Evolutionary conservation across 2,329 filamentous ascomycete genomes (phyloP), one percentile per base, ranked within the genome.

Genomic region (Cladosporium sp.): DNA sequence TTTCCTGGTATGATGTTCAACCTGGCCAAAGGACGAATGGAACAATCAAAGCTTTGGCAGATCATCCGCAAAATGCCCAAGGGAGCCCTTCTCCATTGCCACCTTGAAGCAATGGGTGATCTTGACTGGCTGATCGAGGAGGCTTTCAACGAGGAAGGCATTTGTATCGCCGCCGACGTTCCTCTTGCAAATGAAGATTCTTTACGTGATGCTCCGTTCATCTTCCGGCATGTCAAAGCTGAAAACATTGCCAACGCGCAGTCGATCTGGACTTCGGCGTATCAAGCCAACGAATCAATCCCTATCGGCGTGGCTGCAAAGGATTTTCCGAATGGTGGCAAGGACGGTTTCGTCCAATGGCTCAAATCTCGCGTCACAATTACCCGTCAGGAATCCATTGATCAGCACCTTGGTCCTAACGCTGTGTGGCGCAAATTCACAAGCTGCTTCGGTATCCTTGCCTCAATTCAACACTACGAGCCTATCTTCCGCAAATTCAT

Each of bases 1-100:
- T 89, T 87, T 66, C 89, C 89, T 0, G 91, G 91, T 9, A 95
- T 95, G 86, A 93, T 95, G 87, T 96, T 95, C 71, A 84, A 81
- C 34, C 77, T 92, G 34, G 89, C 89, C 61, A 92, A 90, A 69
- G 80, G 84, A n/a, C 82, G 83, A 35, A 95, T 95, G 82, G 89
- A 95, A 70, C 77, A 77, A 60, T 95, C 89, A 11, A 84, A 84
- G 64, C 76, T 96, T 19, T 97, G 89, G 89, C 79, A 83, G 58
- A 93, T 96, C 61, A 80, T 95, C 13, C 81, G 84, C 54, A 80
- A 76, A 58, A 89, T 97, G 87, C 92, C 92, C 28, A 97, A 97
- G 69, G 93, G 92, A 10, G 79, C 85, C 8, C 75, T 95, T 31
- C 72, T 95, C 55, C 91, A 97, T 72, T 89, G 89, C 41, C 91